Base-by-base conservation (phyloP, 2,329 filamentous ascomycete species). In the Fusarium odoratissimum region DNA sequence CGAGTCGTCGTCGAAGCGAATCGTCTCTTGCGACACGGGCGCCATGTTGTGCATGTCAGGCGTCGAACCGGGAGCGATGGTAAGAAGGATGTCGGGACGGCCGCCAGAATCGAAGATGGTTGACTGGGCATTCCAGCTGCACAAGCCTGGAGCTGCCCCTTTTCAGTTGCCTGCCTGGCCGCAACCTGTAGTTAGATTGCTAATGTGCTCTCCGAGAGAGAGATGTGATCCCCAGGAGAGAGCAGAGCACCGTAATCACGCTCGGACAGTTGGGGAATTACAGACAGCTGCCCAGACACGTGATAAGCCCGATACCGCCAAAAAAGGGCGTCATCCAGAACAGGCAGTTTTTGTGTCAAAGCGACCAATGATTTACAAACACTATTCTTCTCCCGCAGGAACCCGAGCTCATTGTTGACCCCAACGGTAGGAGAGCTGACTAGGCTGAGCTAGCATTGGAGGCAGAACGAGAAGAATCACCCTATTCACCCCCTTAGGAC, bases 81-180 rank as follows among this genome's bases (percentile, higher is more conserved):
- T 70, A 77, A 73, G 69, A 69, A 68, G 71, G 69, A 77, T 78
- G 77, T 80, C 74, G 76, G 77, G 76, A 78, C 76, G 68, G 73
- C 73, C 75, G 76, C 80, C 76, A 80, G 71, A 76, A 75, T 71
- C 74, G 75, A 76, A 64, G 67, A 74, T 64, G 67, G 72, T 80
- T 75, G 76, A 76, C 74, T 78, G 79, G 79, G 80, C 80, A 82
- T 82, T 79, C 80, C 79, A 79, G 76, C 76, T 77, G 75, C 63
- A 55, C 69, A 74, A 76, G 75, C 72, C 74, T 74, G 66, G 76
- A 73, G 71, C 75, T 75, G 76, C 76, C 78, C 69, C 77, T 75
- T 74, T 74, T 69, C 75, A 77, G 79, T 79, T 77, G 74, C 78
- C 79, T 77, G 74, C 77, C 66, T 78, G 76, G 75, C 78, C 79